Evolutionary conservation across 2,329 filamentous ascomycete species (phyloP).

Genomic region (Didymella arachidicola): DNA sequence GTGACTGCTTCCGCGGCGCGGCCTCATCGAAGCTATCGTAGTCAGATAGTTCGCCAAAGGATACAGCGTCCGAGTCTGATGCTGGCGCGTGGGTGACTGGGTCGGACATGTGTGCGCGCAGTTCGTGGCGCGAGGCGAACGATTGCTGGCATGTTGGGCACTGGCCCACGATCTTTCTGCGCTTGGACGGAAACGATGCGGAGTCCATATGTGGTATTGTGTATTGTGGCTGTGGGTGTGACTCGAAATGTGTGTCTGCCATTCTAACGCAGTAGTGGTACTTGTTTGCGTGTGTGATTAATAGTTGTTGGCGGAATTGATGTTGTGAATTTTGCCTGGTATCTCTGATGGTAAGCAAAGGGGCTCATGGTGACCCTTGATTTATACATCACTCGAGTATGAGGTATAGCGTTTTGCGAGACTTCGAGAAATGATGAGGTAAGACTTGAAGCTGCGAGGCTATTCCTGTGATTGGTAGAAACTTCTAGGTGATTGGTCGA

Average conservation of each 20-base stretch:
- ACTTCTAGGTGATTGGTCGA: constrained; percentile 19
- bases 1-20: not conserved
- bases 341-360: not conserved
- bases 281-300: not conserved
- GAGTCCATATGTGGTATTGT: not conserved
- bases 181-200: not conserved
- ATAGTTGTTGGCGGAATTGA: not conserved
- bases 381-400: constrained; percentile 8
- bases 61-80: constrained; percentile 17
- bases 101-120: constrained; percentile 17
- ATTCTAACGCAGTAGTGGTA: constrained; percentile 11
- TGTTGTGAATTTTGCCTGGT: not conserved
- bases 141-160: constrained; percentile 16
- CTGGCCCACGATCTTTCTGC: constrained; percentile 15
- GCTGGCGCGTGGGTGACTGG: constrained; percentile 13
- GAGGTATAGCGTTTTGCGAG: not conserved
- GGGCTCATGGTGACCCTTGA: not conserved
- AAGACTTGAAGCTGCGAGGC: constrained; percentile 12
- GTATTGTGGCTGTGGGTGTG: not conserved
- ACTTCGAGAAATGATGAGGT: constrained; percentile 2
- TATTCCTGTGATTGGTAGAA: constrained; percentile 22
- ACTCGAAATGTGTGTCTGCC: constrained; percentile 11
- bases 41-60: constrained; percentile 18
- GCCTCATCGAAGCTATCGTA: constrained; percentile 9
- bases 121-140: constrained; percentile 15